These are phyloP conservation scores for Botryotinia narcissicola DNA, from an alignment of 2,329 filamentous ascomycete species.

Conservation along the genomic window DNA sequence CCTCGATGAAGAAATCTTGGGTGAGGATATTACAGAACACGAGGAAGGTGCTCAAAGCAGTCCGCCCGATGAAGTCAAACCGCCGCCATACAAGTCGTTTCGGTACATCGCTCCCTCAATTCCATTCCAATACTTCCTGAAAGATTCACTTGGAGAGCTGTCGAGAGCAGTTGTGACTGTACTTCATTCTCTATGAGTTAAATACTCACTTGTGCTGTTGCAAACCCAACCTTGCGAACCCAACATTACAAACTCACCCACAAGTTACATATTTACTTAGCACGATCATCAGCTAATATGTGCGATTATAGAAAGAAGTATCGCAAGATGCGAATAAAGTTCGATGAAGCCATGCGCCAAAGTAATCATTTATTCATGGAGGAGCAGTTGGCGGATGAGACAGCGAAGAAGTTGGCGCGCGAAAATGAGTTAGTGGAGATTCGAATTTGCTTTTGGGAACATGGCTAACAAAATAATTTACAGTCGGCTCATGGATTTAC, in stretches of 20 bases:
- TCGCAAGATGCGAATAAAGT: conserved; percentile 79
- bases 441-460: not conserved
- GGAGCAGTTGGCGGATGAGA: conserved; percentile 76
- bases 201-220: not conserved
- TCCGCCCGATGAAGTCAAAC: not conserved
- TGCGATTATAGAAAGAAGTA: conserved; percentile 88
- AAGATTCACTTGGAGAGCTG: not conserved
- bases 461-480: conserved; percentile 22
- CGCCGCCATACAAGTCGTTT: conserved; percentile 8
- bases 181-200: not conserved
- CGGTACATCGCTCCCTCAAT: not conserved
- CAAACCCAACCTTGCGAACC: not conserved
- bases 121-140: not conserved
- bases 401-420: conserved; percentile 79
- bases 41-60: conserved; percentile 10
- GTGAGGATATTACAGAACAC: conserved; percentile 12
- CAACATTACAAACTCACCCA: not conserved
- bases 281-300: conserved; percentile 26
- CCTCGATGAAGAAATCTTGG: conserved; percentile 17
- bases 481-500: conserved; percentile 83
- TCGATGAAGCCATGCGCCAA: conserved; percentile 74
- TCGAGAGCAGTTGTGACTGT: too few species aligned
- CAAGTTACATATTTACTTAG: not conserved
- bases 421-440: conserved; percentile 78
- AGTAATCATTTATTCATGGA: conserved; percentile 79